phyloP scores from a whole-genome alignment of 2,329 filamentous ascomycete genomes.

The Xylaria sp. region DNA sequence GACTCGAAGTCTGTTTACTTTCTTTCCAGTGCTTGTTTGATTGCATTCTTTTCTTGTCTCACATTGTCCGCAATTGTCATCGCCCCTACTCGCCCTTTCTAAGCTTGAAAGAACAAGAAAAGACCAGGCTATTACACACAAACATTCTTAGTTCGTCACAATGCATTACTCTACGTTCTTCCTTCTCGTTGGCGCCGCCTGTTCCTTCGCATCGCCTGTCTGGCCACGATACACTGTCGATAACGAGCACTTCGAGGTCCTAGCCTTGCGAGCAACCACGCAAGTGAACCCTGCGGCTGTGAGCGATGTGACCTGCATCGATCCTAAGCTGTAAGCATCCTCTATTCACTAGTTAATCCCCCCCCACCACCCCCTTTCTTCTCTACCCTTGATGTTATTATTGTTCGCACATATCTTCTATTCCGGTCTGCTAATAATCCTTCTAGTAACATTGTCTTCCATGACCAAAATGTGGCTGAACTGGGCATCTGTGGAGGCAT shows the following conservation, averaged over 20 bases:
- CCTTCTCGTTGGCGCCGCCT: constrained; percentile 48
- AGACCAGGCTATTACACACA: background rate
- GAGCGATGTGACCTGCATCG: constrained; percentile 55
- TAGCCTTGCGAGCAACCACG: constrained; percentile 54
- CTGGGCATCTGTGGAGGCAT: constrained; percentile 65
- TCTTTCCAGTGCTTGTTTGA: constrained; percentile 20
- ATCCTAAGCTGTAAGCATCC: constrained; percentile 55
- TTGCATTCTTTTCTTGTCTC: constrained; percentile 16
- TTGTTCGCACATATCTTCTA: background rate
- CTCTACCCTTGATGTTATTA: background rate
- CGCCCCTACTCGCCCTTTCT: background rate
- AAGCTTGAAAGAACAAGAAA: constrained; percentile 1
- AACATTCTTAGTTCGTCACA: constrained; percentile 13
- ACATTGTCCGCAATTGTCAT: background rate
- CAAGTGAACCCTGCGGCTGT: constrained; percentile 57
- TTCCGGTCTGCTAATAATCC: constrained; percentile 35
- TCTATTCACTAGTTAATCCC: background rate
- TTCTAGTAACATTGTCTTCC: constrained; percentile 57
- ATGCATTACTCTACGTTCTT: constrained; percentile 44
- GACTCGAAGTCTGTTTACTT: constrained; percentile 44
- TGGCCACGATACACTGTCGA: constrained; percentile 55
- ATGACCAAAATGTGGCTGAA: constrained; percentile 62
- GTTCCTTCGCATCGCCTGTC: constrained; percentile 51
- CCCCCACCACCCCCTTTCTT: no score
- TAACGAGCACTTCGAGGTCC: constrained; percentile 59